A percentile compares a stretch with the other conserved stretches of the same genome.
phyloP scores from a whole-genome alignment of 2,329 filamentous ascomycete species.

The Neodidymelliopsis sp. region DNA sequence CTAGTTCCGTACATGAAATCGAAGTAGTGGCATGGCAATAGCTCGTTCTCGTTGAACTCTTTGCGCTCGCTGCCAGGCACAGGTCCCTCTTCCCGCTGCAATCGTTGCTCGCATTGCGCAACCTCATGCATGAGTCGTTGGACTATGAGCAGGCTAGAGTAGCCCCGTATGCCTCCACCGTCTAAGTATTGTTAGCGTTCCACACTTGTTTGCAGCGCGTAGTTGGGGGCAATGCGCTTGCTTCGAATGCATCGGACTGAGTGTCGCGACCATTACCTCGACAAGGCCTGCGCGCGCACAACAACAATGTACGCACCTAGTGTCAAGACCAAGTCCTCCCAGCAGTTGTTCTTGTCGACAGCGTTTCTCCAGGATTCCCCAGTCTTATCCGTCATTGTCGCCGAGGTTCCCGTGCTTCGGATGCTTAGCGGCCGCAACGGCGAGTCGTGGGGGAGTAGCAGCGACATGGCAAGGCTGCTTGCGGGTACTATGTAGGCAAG shows the following conservation, averaged over 20 bases:
- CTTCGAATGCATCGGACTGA: not conserved
- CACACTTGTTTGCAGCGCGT: not conserved
- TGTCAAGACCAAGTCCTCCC: slow-evolving; percentile 58
- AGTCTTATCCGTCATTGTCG: slow-evolving; percentile 50
- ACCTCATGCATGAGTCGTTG: slow-evolving; percentile 59
- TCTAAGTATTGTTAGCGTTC: slow-evolving; percentile 43
- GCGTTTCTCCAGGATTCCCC: slow-evolving; percentile 54
- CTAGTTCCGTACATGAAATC: slow-evolving; percentile 63
- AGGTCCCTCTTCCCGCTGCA: slow-evolving; percentile 54
- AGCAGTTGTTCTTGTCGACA: slow-evolving; percentile 53
- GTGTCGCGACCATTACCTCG: not conserved
- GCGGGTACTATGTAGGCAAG: slow-evolving; percentile 20
- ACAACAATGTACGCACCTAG: slow-evolving; percentile 42
- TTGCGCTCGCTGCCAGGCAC: slow-evolving; percentile 33
- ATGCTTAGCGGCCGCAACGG: slow-evolving; percentile 44
- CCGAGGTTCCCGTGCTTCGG: slow-evolving; percentile 44
- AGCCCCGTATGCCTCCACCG: slow-evolving; percentile 61
- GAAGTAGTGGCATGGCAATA: slow-evolving; percentile 61
- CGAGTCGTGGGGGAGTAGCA: slow-evolving; percentile 38
- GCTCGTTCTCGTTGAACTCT: slow-evolving; percentile 51
- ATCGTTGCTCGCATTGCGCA: slow-evolving; percentile 52
- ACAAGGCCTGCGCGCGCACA: not conserved
- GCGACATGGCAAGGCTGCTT: slow-evolving; percentile 32
- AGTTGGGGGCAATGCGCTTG: not conserved
- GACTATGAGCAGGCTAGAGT: slow-evolving; percentile 59